Base-by-base conservation (phyloP, 2,329 filamentous ascomycete genomes). In the Fusarium haematococcum region DNA sequence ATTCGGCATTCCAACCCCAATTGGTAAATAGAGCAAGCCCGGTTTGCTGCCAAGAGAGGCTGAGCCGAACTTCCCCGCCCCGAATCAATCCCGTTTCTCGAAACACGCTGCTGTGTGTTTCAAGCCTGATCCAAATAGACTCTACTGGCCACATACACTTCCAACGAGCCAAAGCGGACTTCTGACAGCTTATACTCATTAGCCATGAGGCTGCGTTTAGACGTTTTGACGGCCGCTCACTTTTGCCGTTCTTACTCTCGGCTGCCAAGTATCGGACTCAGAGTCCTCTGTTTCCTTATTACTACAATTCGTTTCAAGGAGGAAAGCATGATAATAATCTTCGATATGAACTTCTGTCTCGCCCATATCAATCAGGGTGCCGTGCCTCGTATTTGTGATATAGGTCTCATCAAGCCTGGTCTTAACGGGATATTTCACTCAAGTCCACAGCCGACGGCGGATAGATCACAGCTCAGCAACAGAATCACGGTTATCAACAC, bases 121-220 rank as follows among this genome's bases (percentile, higher is more conserved):
- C 16, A 50, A n/a, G 9, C 16, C 16, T 2, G 1, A 25, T 16
- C 23, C 13, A 14, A 25, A 11, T 48, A 9, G 23, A 18, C 18
- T 48, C 23, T 6, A 9, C 41, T 43, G 1, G 23, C 3, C 5
- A 7, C n/a, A 7, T 23, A 14, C 41, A n/a, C 3, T 23, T 43
- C n/a, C 2, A 45, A 45, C 10, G 6, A 43, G 2, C 4, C 8
- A 14, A 8, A 7, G n/a, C 6, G 0, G 6, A 7, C 6, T 0
- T 14, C 41, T 14, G 4, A 5, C 3, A 14, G 20, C 41, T 8
- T 45, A 5, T 0, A 8, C 3, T 11, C 41, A 43, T 41, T 41
- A 5, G 1, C 9, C 16, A 39, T 2, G 35, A 8, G 35, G 35
- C 35, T 20, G 20, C 20, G 20, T 20, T 20, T 20, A 20, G 20